Evolutionary conservation across 73 alveolate species (phyloP).

Genomic region (Paramecium sonneborni): DNA sequence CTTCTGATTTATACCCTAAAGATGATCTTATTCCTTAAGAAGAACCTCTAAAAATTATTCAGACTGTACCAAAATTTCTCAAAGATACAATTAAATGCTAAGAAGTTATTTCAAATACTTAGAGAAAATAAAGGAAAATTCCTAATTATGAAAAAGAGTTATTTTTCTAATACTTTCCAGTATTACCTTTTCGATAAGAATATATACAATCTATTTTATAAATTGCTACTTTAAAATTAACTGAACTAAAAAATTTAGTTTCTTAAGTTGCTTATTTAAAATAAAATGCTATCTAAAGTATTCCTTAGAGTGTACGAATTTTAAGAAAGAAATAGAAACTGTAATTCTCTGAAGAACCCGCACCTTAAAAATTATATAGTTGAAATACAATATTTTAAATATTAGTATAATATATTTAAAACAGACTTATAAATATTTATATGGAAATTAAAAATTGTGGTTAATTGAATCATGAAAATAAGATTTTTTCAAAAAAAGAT

Average conservation of each 20-base stretch:
- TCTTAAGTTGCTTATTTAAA: not conserved
- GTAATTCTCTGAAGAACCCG: not conserved
- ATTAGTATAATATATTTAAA: too few relatives aligned
- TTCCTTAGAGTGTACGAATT: not conserved
- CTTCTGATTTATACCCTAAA: constrained; percentile 6
- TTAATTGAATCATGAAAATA: too few relatives aligned
- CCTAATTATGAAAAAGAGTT: not conserved
- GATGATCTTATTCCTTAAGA: not conserved
- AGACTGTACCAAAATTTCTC: not conserved
- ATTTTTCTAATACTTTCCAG: constrained; percentile 36
- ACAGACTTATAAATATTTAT: too few relatives aligned
- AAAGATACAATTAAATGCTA: not conserved
- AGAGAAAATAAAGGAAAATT: not conserved
- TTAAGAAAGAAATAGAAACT: not conserved
- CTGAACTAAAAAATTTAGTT: not conserved
- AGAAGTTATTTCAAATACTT: not conserved
- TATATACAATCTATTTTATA: not conserved
- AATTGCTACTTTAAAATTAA: not conserved
- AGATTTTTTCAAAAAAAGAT: too few relatives aligned
- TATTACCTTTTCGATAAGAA: not conserved
- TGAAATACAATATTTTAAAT: too few relatives aligned
- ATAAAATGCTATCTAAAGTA: not conserved
- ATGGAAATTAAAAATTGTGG: too few relatives aligned
- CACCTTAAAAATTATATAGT: not conserved
- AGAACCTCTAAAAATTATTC: not conserved